Evolutionary conservation across 768 basidiomycete genomes (phyloP), one percentile per base, ranked within the genome.

Genomic region (Sarcomyxa edulis): DNA sequence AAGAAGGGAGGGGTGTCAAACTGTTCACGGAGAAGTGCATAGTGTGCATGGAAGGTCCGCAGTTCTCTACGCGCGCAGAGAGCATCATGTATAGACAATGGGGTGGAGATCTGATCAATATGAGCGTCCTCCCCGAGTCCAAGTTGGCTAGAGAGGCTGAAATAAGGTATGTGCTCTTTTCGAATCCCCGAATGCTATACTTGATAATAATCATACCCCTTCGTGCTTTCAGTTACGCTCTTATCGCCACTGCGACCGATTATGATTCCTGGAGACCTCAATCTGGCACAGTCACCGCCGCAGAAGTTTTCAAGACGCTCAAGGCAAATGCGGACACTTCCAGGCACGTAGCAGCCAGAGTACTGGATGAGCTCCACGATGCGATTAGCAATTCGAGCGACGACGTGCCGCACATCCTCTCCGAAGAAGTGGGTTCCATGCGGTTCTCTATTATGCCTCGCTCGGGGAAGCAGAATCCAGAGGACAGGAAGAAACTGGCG

Each of bases 41-140:
- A 41, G 84, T 98, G 33, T 93, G 90, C 55, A 98, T 98, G 91
- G 93, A 98, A 56, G 94, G 94, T 34, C 88, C 88, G 22, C 92
- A 93, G 62, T 99, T 99, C 70, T 95, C 92, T 39, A 99, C 95
- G n/a, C 69, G 95, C 25, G 95, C 95, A 12, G 95, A 99, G 74
- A 93, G 89, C 53, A 51, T 75, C 51, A 92, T 96, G 93, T 96
- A 97, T 60, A 73, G 92, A 15, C 71, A 73, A 32, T 94, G 89
- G 86, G 95, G 95, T 7, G 89, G 80, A 5, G 90, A 95, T 59
- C 64, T 95, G 54, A 94, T 95, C 64, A 94, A 97, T 60, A 99
- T 99, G 95, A 95, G 88, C 42, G 88, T 88, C 27, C 66, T 97
- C 19, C 96, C 96, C 2, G 95, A 99, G 64, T 81, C 94, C n/a